Evolutionary conservation across 805 yeast genomes (phyloP).

Genomic region (Torulaspora gathmanii): DNA sequence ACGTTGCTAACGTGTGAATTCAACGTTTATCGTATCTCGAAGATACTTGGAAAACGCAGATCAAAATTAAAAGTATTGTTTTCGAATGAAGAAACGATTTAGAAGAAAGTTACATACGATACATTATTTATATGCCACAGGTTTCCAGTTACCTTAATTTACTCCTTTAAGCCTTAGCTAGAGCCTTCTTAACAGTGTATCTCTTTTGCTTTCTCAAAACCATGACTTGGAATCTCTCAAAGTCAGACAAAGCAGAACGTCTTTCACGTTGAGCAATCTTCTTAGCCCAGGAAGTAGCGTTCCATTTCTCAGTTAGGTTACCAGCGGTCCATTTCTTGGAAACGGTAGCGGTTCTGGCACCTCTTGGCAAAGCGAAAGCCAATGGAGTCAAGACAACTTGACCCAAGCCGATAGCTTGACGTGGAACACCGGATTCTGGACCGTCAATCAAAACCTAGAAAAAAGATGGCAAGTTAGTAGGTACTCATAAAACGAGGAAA

Average conservation of each 20-base stretch:
- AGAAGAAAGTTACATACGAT: slow-evolving; percentile 16
- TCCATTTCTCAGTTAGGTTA: slow-evolving; percentile 86
- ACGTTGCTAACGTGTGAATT: no score
- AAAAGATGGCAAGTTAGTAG: slow-evolving; percentile 12
- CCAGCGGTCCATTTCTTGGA: slow-evolving; percentile 92
- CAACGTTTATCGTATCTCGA: not conserved
- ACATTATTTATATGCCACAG: slow-evolving; percentile 10
- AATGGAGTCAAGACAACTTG: slow-evolving; percentile 91
- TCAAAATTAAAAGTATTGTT: not conserved
- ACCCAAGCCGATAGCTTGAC: slow-evolving; percentile 87
- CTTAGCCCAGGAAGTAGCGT: slow-evolving; percentile 94
- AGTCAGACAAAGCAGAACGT: slow-evolving; percentile 91
- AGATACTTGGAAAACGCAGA: not conserved
- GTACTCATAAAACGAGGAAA: not conserved
- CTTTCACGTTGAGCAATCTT: slow-evolving; percentile 92
- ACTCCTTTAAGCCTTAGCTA: slow-evolving; percentile 78
- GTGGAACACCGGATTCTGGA: slow-evolving; percentile 80
- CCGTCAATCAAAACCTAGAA: slow-evolving; percentile 88
- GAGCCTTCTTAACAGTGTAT: slow-evolving; percentile 90
- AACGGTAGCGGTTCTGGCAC: slow-evolving; percentile 81
- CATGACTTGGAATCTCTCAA: slow-evolving; percentile 99
- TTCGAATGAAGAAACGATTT: slow-evolving; percentile 11
- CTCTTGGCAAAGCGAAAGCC: slow-evolving; percentile 89
- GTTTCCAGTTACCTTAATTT: slow-evolving; percentile 7
- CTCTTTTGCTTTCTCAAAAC: slow-evolving; percentile 97